Evolutionary conservation across 441 rosid genomes (phyloP).

Genomic region (Populus hybrid): DNA sequence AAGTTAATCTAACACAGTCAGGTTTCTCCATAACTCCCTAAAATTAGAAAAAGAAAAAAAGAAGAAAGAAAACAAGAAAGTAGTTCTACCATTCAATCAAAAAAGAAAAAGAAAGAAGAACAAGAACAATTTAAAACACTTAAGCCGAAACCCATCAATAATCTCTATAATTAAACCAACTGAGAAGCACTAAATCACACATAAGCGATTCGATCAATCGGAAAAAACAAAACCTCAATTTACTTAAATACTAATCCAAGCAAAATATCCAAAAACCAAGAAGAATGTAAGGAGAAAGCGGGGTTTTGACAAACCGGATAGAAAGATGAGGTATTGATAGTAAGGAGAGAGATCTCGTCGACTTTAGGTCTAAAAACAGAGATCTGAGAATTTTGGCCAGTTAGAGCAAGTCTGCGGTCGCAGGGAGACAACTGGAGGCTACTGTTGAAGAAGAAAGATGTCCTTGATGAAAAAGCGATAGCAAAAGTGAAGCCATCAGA

Average conservation of each 20-base stretch:
- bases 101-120: not conserved
- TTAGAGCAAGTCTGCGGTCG: slow-evolving; percentile 64
- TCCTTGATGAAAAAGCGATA: slow-evolving; percentile 61
- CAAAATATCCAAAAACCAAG: not conserved
- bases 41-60: not conserved
- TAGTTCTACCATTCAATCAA: not conserved
- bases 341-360: slow-evolving; percentile 95
- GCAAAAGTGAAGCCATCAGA: slow-evolving; percentile 82
- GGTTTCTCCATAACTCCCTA: not conserved
- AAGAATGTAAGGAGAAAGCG: not conserved
- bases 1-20: not conserved
- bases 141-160: not conserved
- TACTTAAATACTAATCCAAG: slow-evolving; percentile 17
- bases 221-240: not conserved
- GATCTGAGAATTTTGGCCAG: slow-evolving; percentile 52
- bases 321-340: slow-evolving; percentile 69
- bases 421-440: slow-evolving; percentile 73
- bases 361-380: slow-evolving; percentile 88
- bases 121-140: not conserved
- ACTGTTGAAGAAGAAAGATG: slow-evolving; percentile 42
- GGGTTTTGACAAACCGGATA: slow-evolving; percentile 49
- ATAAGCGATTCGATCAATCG: not conserved
- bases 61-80: not conserved
- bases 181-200: not conserved
- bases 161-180: not conserved